A percentile compares a stretch with the other conserved stretches of the same genome.
Conservation (phyloP, 2,329 filamentous ascomycete genomes). For the Paecilomyces fulvus region DNA sequence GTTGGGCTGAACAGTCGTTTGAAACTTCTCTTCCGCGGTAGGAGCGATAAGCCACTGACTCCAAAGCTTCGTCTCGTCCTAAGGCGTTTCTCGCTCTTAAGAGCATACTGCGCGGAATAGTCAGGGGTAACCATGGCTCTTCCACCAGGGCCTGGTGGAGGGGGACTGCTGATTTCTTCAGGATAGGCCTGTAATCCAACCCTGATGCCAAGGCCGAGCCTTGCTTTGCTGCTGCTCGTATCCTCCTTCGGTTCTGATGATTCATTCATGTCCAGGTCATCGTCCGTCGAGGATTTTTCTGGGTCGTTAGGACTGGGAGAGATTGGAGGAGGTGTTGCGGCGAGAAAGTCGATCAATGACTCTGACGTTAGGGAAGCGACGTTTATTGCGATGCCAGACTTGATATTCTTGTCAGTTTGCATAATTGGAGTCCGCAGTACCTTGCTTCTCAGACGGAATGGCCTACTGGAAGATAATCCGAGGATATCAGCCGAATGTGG, state of each 20-base stretch:
- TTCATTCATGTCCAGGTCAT: background rate
- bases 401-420: background rate
- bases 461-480: background rate
- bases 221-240: constrained; percentile 4
- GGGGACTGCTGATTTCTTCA: constrained; percentile 8
- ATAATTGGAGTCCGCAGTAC: background rate
- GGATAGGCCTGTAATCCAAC: constrained; percentile 7
- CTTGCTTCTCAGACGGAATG: background rate
- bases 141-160: constrained; percentile 12
- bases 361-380: background rate
- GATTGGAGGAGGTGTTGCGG: constrained; percentile 12
- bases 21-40: background rate
- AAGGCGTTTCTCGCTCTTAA: constrained; percentile 11
- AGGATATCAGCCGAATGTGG: background rate
- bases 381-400: background rate
- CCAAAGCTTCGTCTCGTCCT: background rate
- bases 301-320: constrained; percentile 6
- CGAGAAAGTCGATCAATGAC: constrained; percentile 10
- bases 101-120: constrained; percentile 10
- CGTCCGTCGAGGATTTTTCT: background rate
- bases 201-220: constrained; percentile 5
- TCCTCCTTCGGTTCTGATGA: constrained; percentile 4
- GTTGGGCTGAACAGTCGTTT: background rate
- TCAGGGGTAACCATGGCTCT: constrained; percentile 14
- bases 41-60: background rate